Evolutionary conservation across 208 protist genomes (phyloP), one percentile per base, ranked within the genome.

Genomic region (Jaenimonas drosophilae): DNA sequence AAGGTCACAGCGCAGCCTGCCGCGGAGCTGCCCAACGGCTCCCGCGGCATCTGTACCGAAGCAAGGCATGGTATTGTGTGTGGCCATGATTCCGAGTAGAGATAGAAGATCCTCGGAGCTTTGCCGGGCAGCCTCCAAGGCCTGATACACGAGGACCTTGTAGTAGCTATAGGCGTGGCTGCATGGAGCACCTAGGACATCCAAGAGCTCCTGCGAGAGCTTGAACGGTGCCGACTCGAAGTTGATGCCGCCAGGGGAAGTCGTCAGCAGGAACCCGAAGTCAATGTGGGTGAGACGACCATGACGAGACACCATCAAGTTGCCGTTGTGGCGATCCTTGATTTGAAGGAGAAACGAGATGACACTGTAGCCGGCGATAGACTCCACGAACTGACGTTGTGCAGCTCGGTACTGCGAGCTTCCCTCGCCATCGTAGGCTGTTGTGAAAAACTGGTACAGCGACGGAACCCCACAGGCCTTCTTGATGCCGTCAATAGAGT

Each of bases 211-310:
- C 47, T 88, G 74, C 14, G 86, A 87, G 24, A 97, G 69, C 54
- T 97, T 97, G 64, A 97, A 97, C 1, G 91, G 91, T 2, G 87
- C 85, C 1, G 79, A 93, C 59, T 97, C 92, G 61, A 97, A 95
- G 48, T 94, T 94, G 19, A 97, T 55, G 24, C 93, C 90, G 7
- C 96, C 95, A 14, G 97, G 97, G 6, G 91, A 96, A n/a, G 89
- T 96, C 21, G 77, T 76, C 32, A 99, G 78, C 31, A 99, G 81
- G 61, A 98, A 99, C 11, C 97, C 97, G 76, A 98, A 99, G 70
- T 99, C 97, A 51, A 99, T 99, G 69, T 98, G 96, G 7, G 98
- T 71, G 25, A 98, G 44, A 26, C 71, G 49, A 28, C 96, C 96
- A n/a, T 88, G 59, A 31, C 69, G 70, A 5, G 76, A 63, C 16